These are phyloP conservation scores for Candida freyschussii DNA, from an alignment of 1,139 yeast genomes.

Conservation along the genomic window DNA sequence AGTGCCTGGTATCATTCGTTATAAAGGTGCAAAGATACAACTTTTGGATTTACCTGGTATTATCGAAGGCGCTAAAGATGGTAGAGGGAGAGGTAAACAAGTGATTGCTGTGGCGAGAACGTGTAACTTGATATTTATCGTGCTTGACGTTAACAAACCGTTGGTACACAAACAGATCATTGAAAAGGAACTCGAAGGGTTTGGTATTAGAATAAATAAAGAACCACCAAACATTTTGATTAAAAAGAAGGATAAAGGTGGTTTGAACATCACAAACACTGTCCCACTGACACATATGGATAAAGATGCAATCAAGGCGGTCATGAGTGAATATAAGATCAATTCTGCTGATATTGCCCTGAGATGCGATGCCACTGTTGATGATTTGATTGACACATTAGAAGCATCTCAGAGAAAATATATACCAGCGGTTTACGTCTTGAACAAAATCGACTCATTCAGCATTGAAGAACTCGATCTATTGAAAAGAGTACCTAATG, in stretches of 20 bases:
- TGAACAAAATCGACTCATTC: constrained; percentile 93
- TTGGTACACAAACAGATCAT: constrained; percentile 88
- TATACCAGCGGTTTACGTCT: constrained; percentile 90
- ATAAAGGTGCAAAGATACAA: constrained; percentile 96
- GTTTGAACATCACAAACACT: constrained; percentile 87
- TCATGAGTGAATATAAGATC: constrained; percentile 89
- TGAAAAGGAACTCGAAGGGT: constrained; percentile 93
- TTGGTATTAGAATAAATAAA: constrained; percentile 91
- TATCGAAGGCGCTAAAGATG: constrained; percentile 98
- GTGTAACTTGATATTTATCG: constrained; percentile 86
- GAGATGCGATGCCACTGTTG: constrained; percentile 96
- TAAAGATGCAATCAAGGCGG: constrained; percentile 91
- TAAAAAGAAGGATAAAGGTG: constrained; percentile 93
- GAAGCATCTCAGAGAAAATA: constrained; percentile 88
- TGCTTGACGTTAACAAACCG: constrained; percentile 93
- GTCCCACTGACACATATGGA: constrained; percentile 89
- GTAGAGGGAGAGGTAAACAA: constrained; percentile 98
- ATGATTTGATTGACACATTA: constrained; percentile 88
- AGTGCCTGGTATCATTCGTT: constrained; percentile 93
- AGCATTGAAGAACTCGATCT: constrained; percentile 90
- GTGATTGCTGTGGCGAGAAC: constrained; percentile 98
- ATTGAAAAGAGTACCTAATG: constrained; percentile 86
- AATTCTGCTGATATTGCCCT: constrained; percentile 96
- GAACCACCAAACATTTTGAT: constrained; percentile 88
- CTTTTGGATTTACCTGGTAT: constrained; percentile 98